These are phyloP conservation scores for Trichoderma koningii DNA, from an alignment of 2,329 filamentous ascomycete genomes.

Conservation along the genomic window DNA sequence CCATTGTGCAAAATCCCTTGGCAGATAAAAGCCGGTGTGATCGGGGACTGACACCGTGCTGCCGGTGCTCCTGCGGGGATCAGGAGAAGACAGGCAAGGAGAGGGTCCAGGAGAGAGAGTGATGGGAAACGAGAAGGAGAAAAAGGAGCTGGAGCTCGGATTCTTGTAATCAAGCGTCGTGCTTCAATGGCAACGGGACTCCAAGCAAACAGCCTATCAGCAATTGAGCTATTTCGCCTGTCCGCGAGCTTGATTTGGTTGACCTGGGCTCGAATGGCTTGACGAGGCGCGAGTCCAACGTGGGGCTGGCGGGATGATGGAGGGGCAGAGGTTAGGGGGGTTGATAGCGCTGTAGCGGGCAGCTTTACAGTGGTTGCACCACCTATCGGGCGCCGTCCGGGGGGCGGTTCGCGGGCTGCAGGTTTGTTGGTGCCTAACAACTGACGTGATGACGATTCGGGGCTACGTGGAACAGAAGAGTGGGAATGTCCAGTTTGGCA, in stretches of 20 bases:
- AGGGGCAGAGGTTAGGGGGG: conserved; percentile 13
- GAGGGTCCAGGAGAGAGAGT: conserved; percentile 13
- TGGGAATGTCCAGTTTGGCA: too few relatives aligned
- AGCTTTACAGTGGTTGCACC: conserved; percentile 26
- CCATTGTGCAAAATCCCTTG: conserved; percentile 61
- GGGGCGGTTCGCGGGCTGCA: conserved; percentile 12
- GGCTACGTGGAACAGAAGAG: too few relatives aligned
- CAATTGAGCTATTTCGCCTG: conserved; percentile 17
- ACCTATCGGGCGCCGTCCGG: conserved; percentile 3
- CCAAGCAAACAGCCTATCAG: conserved; percentile 22
- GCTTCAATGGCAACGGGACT: conserved; percentile 10
- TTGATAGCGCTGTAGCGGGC: too few relatives aligned
- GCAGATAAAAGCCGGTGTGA: conserved; percentile 9
- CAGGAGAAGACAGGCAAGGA: conserved; percentile 5
- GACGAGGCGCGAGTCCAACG: conserved; percentile 4
- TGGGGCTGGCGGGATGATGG: conserved; percentile 22
- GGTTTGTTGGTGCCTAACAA: conserved; percentile 19
- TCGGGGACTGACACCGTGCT: neutral
- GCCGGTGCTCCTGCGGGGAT: neutral
- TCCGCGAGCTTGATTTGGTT: conserved; percentile 22
- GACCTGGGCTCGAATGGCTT: neutral
- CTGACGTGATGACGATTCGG: neutral
- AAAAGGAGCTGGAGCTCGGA: conserved; percentile 16
- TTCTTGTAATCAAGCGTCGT: conserved; percentile 7
- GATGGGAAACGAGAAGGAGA: conserved; percentile 13